Evolutionary conservation across 768 basidiomycete genomes (phyloP).

Genomic region (Aureoboletus auriporus): DNA sequence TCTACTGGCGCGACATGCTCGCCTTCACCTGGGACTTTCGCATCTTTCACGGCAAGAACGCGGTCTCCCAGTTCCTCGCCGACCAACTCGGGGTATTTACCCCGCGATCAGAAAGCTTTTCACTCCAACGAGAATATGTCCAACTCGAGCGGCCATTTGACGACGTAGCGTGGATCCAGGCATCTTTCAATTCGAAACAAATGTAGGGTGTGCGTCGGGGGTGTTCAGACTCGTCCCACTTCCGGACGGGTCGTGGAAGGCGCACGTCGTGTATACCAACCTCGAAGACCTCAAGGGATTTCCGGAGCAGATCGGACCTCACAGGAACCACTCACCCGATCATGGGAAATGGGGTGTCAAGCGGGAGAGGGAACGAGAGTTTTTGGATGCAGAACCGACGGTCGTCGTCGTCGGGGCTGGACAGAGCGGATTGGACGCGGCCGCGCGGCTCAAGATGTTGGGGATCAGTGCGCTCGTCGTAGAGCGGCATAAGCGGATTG

Average conservation of each 20-base stretch:
- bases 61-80: constrained; percentile 42
- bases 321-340: constrained; percentile 39
- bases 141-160: constrained; percentile 27
- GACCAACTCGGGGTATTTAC: constrained; percentile 36
- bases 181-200: constrained; percentile 40
- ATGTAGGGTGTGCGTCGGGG: constrained; percentile 37
- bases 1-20: constrained; percentile 59
- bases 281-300: constrained; percentile 48
- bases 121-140: constrained; percentile 17
- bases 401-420: constrained; percentile 52
- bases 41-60: constrained; percentile 43
- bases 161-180: constrained; percentile 43
- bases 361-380: constrained; percentile 26
- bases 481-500: constrained; percentile 25
- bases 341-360: constrained; percentile 30
- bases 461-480: constrained; percentile 17
- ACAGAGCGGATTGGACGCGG: constrained; percentile 52
- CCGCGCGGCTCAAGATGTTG: constrained; percentile 47
- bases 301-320: constrained; percentile 41
- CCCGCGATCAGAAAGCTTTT: constrained; percentile 17
- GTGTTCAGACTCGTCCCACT: constrained; percentile 46
- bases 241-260: constrained; percentile 41
- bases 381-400: constrained; percentile 40
- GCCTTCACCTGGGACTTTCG: constrained; percentile 62
- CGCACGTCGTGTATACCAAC: constrained; percentile 45